These are phyloP conservation scores for Umbilicus rupestris DNA, from an alignment of 164 flowering plant species.

Conservation along the genomic window DNA sequence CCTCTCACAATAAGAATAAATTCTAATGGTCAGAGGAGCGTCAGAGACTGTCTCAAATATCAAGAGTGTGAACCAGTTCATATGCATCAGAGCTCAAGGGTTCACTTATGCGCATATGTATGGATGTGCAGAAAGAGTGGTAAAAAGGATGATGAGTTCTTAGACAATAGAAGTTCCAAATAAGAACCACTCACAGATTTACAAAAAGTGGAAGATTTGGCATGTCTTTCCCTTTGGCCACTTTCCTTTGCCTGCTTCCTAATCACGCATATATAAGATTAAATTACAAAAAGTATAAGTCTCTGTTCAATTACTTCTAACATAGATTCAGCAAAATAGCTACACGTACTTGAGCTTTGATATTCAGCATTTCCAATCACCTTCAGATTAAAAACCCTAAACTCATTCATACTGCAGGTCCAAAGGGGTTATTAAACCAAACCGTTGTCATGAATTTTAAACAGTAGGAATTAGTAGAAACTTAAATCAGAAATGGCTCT, in stretches of 20 bases:
- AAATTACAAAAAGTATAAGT: neutral
- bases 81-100: neutral
- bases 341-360: neutral
- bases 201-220: slow-evolving; percentile 15
- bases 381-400: neutral
- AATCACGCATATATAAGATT: neutral
- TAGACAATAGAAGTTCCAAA: slow-evolving; percentile 6
- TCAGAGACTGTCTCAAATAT: too few relatives aligned
- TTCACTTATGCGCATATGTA: neutral
- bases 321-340: neutral
- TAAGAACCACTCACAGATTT: slow-evolving; percentile 11
- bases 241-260: neutral
- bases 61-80: too few relatives aligned
- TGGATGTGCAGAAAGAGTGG: slow-evolving; percentile 3
- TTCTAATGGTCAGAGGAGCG: too few relatives aligned
- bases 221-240: slow-evolving; percentile 7
- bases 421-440: neutral
- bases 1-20: too few relatives aligned
- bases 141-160: slow-evolving; percentile 15
- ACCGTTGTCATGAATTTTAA: neutral
- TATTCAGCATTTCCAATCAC: neutral
- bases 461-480: too few relatives aligned
- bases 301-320: neutral
- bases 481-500: neutral
- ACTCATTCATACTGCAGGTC: neutral